These are phyloP conservation scores for Nectriaceae sp. DNA, from an alignment of 2,329 filamentous ascomycete genomes.

Conservation along the genomic window DNA sequence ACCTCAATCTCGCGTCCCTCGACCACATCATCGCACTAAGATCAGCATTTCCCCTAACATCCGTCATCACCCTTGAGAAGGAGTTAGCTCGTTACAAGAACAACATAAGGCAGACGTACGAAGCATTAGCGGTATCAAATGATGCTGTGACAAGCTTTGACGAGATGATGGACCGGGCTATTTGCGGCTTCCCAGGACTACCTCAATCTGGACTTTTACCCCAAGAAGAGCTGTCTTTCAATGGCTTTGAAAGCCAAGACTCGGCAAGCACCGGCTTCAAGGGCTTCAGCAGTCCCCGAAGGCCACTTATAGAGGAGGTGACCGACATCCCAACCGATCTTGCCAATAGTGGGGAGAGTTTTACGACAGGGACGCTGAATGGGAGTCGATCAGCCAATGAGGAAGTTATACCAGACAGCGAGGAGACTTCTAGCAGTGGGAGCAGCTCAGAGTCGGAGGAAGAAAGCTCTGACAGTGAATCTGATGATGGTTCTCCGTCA, in stretches of 20 bases:
- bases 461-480: slow-evolving; percentile 41
- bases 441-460: slow-evolving; percentile 33
- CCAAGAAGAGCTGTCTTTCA: slow-evolving; percentile 4
- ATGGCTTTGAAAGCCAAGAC: slow-evolving; percentile 8
- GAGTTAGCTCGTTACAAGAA: slow-evolving; percentile 35
- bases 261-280: slow-evolving; percentile 10
- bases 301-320: slow-evolving; percentile 34
- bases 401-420: slow-evolving; percentile 11
- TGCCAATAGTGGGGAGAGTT: no score
- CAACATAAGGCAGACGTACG: slow-evolving; percentile 41
- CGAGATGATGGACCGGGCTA: slow-evolving; percentile 33
- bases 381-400: no score
- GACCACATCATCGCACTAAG: slow-evolving; percentile 40
- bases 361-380: no score
- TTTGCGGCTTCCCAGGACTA: slow-evolving; percentile 16
- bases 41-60: slow-evolving; percentile 45
- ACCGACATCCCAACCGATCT: no score
- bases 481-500: slow-evolving; percentile 15
- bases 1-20: slow-evolving; percentile 21
- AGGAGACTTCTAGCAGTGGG: slow-evolving; percentile 16
- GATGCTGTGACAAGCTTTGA: slow-evolving; percentile 36
- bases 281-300: slow-evolving; percentile 7
- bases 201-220: slow-evolving; percentile 4
- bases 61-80: slow-evolving; percentile 37
- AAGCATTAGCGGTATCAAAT: slow-evolving; percentile 33